Base-by-base conservation (phyloP, 1,139 yeast genomes). In the Blastobotrys persicus region DNA sequence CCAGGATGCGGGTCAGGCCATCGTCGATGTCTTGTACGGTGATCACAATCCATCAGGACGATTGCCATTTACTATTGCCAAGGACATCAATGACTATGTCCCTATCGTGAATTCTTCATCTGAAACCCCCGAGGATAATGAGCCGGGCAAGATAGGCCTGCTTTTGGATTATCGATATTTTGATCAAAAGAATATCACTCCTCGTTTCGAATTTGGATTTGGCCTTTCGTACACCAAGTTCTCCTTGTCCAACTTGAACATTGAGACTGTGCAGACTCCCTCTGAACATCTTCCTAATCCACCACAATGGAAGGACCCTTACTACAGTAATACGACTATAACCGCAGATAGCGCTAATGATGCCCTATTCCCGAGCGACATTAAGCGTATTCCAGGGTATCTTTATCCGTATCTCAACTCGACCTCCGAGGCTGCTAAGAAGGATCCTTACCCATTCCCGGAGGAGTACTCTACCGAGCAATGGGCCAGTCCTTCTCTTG, bases 31-130 rank as follows among this genome's bases (percentile, higher is more conserved):
- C 16, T 62, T 78, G 46, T 81, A 80, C 65, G 87, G 87, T 1
- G 81, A 77, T 35, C 71, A 69, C 16, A 78, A 78, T 55, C 85
- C 86, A 3, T 77, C 83, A 16, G 87, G 86, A 3, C 74, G 77
- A 55, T 69, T 81, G 42, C 85, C 87, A 0, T 81, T 80, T 57
- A 80, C 86, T 1, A 74, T 81, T 57, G 84, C 85, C 11, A 75
- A 72, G 59, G 77, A 78, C 56, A 70, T 67, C 42, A 76, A 70
- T 56, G 83, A 80, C 54, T 79, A 79, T 57, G 80, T 77, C 28
- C 77, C 79, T 16, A 67, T 79, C 12, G 45, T 52, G 62, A 74
- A 16, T 74, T 73, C 12, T 83, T 79, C 64, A 71, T 69, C 49
- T 46, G 54, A 37, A 59, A 63, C 46, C 77, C 72, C 50, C 55